phyloP scores from a whole-genome alignment of 148 eudicot genomes.

The Cornus suecica region DNA sequence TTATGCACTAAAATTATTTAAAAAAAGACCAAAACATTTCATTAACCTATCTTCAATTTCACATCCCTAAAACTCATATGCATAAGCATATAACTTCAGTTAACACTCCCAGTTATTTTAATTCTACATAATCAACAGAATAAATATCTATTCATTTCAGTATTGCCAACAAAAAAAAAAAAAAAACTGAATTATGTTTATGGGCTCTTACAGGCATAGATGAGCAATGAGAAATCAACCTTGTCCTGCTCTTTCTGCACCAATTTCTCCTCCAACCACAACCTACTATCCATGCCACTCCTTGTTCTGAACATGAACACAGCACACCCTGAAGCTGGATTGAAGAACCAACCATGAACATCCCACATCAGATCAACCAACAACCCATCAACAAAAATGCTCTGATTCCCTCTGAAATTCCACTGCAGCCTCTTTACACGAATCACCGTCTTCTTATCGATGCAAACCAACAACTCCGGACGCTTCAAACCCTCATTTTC shows the following conservation, averaged over 20 bases:
- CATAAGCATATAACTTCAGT: not conserved
- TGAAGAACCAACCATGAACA: slow-evolving; percentile 85
- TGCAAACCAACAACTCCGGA: slow-evolving; percentile 54
- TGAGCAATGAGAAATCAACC: slow-evolving; percentile 58
- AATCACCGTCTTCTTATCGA: slow-evolving; percentile 69
- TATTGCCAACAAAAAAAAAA: not conserved
- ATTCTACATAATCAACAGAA: not conserved
- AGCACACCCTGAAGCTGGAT: slow-evolving; percentile 39
- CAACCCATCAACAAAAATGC: slow-evolving; percentile 77
- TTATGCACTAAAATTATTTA: no score
- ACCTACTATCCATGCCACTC: slow-evolving; percentile 71
- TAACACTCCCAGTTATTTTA: not conserved
- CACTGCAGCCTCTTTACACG: slow-evolving; percentile 71
- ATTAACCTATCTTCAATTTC: not conserved
- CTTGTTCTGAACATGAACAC: slow-evolving; percentile 90
- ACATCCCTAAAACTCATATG: not conserved
- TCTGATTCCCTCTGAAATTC: slow-evolving; percentile 90
- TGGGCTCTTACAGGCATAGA: slow-evolving; percentile 63
- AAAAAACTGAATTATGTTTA: slow-evolving; percentile 2
- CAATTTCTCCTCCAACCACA: slow-evolving; percentile 73
- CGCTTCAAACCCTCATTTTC: slow-evolving; percentile 49
- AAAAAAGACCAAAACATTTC: no score
- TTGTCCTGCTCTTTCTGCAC: slow-evolving; percentile 37
- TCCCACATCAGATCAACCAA: slow-evolving; percentile 88
- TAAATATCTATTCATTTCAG: slow-evolving; percentile 6